phyloP scores from a whole-genome alignment of 1,284 basidiomycete species.

The Phellinidium pouzarii region DNA sequence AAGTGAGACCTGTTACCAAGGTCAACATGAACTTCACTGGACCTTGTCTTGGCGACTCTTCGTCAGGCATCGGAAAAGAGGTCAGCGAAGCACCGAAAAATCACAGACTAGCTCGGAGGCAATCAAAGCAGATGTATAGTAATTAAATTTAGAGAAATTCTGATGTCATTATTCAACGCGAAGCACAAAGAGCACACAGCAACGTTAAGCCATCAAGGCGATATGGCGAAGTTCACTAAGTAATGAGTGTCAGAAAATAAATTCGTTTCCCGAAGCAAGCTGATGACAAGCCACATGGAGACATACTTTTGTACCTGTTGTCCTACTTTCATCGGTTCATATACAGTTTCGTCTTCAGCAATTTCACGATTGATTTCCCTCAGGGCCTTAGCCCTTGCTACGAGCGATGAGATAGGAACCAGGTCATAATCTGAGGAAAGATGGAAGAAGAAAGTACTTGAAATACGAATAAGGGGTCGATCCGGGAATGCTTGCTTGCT shows the following conservation, averaged over 20 bases:
- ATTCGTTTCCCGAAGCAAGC: not conserved
- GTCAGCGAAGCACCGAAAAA: not conserved
- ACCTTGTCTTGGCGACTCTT: not conserved
- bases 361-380: conserved; percentile 33
- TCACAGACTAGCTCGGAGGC: no score
- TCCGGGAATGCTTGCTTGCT: conserved; percentile 53
- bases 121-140: not conserved
- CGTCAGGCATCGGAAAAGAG: not conserved
- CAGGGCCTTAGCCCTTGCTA: conserved; percentile 37
- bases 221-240: conserved; percentile 79
- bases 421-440: conserved; percentile 80
- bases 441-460: conserved; percentile 93
- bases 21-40: conserved; percentile 19
- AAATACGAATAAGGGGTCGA: conserved; percentile 85
- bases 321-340: conserved; percentile 79
- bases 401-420: conserved; percentile 52
- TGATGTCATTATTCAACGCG: not conserved
- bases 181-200: no score
- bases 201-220: conserved; percentile 60
- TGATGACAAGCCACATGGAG: not conserved
- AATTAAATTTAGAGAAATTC: not conserved
- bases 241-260: conserved; percentile 14
- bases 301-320: conserved; percentile 78
- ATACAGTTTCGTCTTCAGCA: conserved; percentile 40
- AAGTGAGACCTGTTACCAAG: conserved; percentile 15